phyloP scores from a whole-genome alignment of 768 basidiomycete species.

The Mycena capillaripes region DNA sequence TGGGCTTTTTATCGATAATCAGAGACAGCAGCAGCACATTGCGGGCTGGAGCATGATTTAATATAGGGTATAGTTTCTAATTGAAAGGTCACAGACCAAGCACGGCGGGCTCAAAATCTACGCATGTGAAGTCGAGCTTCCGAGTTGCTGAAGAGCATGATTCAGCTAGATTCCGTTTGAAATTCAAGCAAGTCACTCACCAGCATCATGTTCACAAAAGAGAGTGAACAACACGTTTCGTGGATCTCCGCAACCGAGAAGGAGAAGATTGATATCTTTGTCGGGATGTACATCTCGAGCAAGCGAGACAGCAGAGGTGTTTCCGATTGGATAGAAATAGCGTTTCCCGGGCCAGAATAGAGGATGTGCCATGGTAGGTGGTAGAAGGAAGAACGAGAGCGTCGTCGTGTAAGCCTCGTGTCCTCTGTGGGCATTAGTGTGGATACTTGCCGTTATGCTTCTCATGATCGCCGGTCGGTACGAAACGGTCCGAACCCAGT shows the following conservation, averaged over 20 bases:
- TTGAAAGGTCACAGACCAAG: constrained; percentile 51
- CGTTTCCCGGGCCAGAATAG: constrained; percentile 57
- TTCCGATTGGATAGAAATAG: constrained; percentile 74
- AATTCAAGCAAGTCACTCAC: constrained; percentile 36
- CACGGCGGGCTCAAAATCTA: constrained; percentile 63
- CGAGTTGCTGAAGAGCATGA: constrained; percentile 41
- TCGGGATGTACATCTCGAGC: constrained; percentile 64
- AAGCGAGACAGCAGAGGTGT: constrained; percentile 67
- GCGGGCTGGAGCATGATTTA: constrained; percentile 53
- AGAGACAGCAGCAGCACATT: constrained; percentile 63
- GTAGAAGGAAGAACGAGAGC: constrained; percentile 7
- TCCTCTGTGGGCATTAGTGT: neutral
- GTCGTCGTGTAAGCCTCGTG: constrained; percentile 9
- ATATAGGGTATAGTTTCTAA: neutral
- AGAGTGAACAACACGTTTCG: constrained; percentile 67
- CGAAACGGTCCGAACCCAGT: constrained; percentile 10
- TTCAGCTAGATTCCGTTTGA: constrained; percentile 6
- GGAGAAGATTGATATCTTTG: constrained; percentile 58
- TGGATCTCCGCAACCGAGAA: constrained; percentile 73
- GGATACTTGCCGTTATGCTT: constrained; percentile 12
- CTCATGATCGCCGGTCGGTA: constrained; percentile 18
- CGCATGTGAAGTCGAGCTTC: constrained; percentile 63
- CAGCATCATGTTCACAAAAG: constrained; percentile 41
- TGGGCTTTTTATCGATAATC: constrained; percentile 49
- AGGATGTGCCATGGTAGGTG: constrained; percentile 58